Base-by-base conservation (phyloP, 2,329 filamentous ascomycete species). In the Talaromyces pinophilus region DNA sequence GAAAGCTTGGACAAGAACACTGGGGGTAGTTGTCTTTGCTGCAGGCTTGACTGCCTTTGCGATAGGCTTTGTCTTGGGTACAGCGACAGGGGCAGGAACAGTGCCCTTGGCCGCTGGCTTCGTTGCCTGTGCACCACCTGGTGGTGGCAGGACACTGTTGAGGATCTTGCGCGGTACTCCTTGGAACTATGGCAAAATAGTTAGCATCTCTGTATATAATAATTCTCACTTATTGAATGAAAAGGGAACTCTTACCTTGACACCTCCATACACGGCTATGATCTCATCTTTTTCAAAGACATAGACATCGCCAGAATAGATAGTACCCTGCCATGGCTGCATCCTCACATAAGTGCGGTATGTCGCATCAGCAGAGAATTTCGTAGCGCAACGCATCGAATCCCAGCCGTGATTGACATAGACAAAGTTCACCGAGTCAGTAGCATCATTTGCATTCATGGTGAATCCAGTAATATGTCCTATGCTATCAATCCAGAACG, bases 261-360 rank as follows among this genome's bases (percentile, higher is more conserved):
- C 84, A 17, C 67, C 67, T 61, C 67, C 67, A 35, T 66, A 66
- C 6, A 68, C 61, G 22, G 63, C 67, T 40, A 69, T 67, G 7
- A 70, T 65, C 10, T 63, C 62, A 17, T 66, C 59, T 15, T 60
- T 54, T 17, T 70, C 61, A 70, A 86, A 80, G 70, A 86, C 82
- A 76, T 86, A 86, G 42, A 86, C 84, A 73, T 86, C 84, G 70
- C 84, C 84, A 59, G 83, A 79, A 46, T 77, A 73, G 48, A 78
- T 72, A 6, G 70, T 72, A n/a, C 72, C 74, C 25, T 76, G 69
- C 46, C 62, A 65, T 33, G 64, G 68, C 57, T 73, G 67, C 78
- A 80, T 80, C 55, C 70, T 70, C 22, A 75, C 73, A 68, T 80
- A 79, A n/a, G 72, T 74, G 40, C 69, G 66, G 46, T 73, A 73